Conservation (phyloP, 352 stramenopile genomes). For the Thraustochytrium aureum region DNA sequence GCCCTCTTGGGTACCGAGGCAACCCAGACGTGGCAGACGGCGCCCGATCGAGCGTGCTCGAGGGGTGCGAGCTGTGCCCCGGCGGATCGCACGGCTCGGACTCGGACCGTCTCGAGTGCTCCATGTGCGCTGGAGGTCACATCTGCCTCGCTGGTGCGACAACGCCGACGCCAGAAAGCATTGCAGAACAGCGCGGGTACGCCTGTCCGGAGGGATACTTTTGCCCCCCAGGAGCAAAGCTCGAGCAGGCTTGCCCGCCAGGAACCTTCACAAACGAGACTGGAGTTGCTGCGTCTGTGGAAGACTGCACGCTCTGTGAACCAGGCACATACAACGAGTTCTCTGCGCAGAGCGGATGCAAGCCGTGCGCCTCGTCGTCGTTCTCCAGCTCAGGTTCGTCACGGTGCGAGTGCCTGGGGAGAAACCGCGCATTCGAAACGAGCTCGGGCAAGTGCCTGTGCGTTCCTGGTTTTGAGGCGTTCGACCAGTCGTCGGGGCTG, state of each 20-base stretch:
- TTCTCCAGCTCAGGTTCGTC: constrained; percentile 64
- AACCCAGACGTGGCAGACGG: constrained; percentile 62
- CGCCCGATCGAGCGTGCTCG: constrained; percentile 62
- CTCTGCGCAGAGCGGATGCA: constrained; percentile 68
- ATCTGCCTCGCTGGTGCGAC: constrained; percentile 74
- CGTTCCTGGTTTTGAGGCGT: constrained; percentile 83
- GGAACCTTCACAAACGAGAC: constrained; percentile 71
- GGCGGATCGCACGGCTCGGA: constrained; percentile 74
- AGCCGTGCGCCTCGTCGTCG: constrained; percentile 76
- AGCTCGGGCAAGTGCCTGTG: constrained; percentile 85
- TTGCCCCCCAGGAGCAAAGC: constrained; percentile 67
- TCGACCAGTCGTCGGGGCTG: constrained; percentile 63
- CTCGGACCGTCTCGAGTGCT: constrained; percentile 69
- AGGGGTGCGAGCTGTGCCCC: constrained; percentile 72
- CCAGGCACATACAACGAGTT: constrained; percentile 74
- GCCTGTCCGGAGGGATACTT: constrained; percentile 72
- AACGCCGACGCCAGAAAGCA: constrained; percentile 64
- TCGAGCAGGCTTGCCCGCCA: constrained; percentile 68
- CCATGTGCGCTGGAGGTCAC: constrained; percentile 71
- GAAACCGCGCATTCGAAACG: constrained; percentile 83
- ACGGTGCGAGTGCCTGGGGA: constrained; percentile 75
- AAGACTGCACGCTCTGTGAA: constrained; percentile 68
- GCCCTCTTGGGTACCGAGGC: constrained; percentile 71
- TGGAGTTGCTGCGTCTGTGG: constrained; percentile 61
- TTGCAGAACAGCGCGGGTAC: constrained; percentile 72